These are phyloP conservation scores for Veloporphyrellus conicus DNA, from an alignment of 1,284 basidiomycete species.

Conservation along the genomic window DNA sequence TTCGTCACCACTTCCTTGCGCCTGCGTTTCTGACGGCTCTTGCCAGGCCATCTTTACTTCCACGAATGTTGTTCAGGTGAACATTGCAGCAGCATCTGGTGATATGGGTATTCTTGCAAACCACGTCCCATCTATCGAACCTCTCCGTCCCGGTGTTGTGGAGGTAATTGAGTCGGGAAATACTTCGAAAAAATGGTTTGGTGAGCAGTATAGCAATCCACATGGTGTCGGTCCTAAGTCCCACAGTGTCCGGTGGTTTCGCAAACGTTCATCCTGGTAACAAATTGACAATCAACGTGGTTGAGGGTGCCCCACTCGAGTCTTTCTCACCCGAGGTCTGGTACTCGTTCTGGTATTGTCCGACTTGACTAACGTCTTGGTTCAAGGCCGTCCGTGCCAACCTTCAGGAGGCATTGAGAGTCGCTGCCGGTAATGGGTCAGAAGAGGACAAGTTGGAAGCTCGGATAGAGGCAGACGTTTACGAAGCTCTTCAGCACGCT, in stretches of 20 bases:
- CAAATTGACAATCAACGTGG: conserved; percentile 92
- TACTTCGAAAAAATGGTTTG: conserved; percentile 89
- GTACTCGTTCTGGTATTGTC: neutral
- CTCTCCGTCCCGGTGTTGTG: conserved; percentile 86
- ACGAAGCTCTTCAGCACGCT: conserved; percentile 90
- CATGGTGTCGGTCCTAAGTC: conserved; percentile 9
- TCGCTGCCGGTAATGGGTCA: conserved; percentile 76
- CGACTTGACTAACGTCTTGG: conserved; percentile 12
- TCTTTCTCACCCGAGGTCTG: conserved; percentile 81
- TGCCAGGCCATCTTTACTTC: conserved; percentile 81
- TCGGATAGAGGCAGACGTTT: conserved; percentile 92
- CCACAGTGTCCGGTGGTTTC: conserved; percentile 89
- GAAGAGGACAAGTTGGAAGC: conserved; percentile 95
- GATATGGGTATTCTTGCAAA: conserved; percentile 98
- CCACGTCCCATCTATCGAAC: conserved; percentile 92
- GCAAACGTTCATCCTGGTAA: conserved; percentile 98
- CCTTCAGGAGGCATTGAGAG: conserved; percentile 85
- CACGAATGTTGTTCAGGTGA: conserved; percentile 88
- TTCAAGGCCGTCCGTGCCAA: conserved; percentile 82
- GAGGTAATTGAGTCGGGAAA: conserved; percentile 84
- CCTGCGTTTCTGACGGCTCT: conserved; percentile 11
- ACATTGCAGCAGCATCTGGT: conserved; percentile 88
- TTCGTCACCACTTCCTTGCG: conserved; percentile 39
- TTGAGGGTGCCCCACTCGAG: conserved; percentile 93
- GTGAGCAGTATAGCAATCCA: conserved; percentile 48